Evolutionary conservation across 1,139 yeast species (phyloP).

Genomic region (Eremothecium cymbalariae): DNA sequence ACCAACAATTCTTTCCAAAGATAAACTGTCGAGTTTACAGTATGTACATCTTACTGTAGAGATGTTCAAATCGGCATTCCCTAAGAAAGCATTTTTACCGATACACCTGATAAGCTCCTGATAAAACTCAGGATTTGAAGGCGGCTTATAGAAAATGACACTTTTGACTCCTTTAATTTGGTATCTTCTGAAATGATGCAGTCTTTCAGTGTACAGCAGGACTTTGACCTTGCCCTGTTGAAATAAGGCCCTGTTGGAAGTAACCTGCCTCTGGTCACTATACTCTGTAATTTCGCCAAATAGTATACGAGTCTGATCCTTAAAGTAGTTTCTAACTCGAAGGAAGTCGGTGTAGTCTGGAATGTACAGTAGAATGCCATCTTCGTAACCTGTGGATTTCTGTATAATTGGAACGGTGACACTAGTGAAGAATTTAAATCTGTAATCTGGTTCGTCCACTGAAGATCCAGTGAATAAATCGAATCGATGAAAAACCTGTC

Average conservation of each 20-base stretch:
- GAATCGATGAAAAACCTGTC: conserved; percentile 68
- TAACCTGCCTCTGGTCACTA: conserved; percentile 58
- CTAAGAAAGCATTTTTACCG: conserved; percentile 38
- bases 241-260: conserved; percentile 65
- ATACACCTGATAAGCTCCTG: conserved; percentile 55
- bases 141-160: conserved; percentile 73
- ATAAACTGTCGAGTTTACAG: conserved; percentile 74
- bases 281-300: conserved; percentile 78
- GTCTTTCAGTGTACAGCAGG: conserved; percentile 80
- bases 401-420: conserved; percentile 62
- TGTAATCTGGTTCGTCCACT: conserved; percentile 60
- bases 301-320: conserved; percentile 46
- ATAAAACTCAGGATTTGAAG: conserved; percentile 78
- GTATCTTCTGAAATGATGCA: conserved; percentile 83
- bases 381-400: conserved; percentile 45
- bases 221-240: conserved; percentile 58
- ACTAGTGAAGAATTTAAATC: conserved; percentile 74
- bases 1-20: conserved; percentile 81
- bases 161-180: conserved; percentile 83
- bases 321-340: conserved; percentile 64
- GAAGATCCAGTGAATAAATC: conserved; percentile 44
- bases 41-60: conserved; percentile 60
- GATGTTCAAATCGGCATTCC: conserved; percentile 49
- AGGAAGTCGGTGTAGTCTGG: conserved; percentile 86
- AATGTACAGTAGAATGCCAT: conserved; percentile 70